Evolutionary conservation across 805 yeast genomes (phyloP), one percentile per base, ranked within the genome.

Genomic region (Sungouiozyma ichnusensis): DNA sequence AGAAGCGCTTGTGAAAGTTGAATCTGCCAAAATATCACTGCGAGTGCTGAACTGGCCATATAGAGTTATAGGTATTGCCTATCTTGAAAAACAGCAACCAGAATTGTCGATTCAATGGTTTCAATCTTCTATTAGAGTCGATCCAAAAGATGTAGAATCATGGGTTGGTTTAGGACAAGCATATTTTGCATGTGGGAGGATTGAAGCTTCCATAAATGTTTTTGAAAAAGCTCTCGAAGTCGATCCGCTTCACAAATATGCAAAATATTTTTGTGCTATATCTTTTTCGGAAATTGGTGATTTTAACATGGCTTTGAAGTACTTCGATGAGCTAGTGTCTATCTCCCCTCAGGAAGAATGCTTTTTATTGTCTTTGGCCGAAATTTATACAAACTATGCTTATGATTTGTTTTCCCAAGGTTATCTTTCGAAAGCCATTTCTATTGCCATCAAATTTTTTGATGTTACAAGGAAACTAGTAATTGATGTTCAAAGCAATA

Each of bases 101-200:
- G 77, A 76, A 1, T 78, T 77, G 42, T 94, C 98, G 0, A 81
- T 90, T 37, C 90, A 84, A 60, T 79, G 84, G 75, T 87, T 85
- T 56, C 98, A 92, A 61, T 74, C 79, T 20, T 87, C 96, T 1
- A 67, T 92, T 38, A 71, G 97, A 47, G 65, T 82, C 48, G 67
- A 78, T 35, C 66, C 81, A 0, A 48, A 55, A 41, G 97, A 92
- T 60, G 58, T 74, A 1, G 81, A 84, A 48, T 81, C 95, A 2
- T 90, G 97, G 97, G 68, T 83, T 20, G 96, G 96, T 1, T 66
- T 92, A n/a, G 98, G 98, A n/a, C 97, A 92, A 58, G 90, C 96
- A 0, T 92, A 92, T 59, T 68, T 73, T 42, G 74, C 78, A 19
- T 77, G 92, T 59, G 98, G 98, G 2, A 71, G 95, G 46, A 66